phyloP scores from a whole-genome alignment of 164 flowering plant genomes.

The Hamamelis virginiana region DNA sequence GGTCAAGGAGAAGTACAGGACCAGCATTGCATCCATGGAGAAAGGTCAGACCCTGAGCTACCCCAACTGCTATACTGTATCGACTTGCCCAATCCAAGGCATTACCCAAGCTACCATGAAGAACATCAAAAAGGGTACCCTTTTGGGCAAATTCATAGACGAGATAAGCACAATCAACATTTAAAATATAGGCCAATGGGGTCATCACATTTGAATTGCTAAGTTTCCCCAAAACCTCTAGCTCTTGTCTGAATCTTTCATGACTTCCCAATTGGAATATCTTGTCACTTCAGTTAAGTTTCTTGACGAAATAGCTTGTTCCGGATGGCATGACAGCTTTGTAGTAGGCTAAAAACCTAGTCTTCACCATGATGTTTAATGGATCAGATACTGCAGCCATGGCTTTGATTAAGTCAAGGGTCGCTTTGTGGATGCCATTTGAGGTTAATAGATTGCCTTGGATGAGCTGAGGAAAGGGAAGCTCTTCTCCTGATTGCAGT shows the following conservation, averaged over 20 bases:
- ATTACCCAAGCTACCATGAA: conserved; percentile 39
- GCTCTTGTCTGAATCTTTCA: conserved; percentile 53
- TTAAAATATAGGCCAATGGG: conserved; percentile 69
- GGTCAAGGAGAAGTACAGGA: conserved; percentile 62
- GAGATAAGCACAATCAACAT: conserved; percentile 57
- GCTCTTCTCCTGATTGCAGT: conserved; percentile 24
- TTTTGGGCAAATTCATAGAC: conserved; percentile 57
- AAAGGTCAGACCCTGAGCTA: conserved; percentile 74
- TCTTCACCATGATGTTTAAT: conserved; percentile 46
- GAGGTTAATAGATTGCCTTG: conserved; percentile 43
- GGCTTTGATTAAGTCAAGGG: conserved; percentile 54
- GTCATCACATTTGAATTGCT: conserved; percentile 65
- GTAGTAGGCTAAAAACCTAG: conserved; percentile 66
- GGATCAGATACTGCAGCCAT: conserved; percentile 50
- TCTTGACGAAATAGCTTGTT: conserved; percentile 62
- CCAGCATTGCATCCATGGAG: conserved; percentile 61
- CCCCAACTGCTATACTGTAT: conserved; percentile 68
- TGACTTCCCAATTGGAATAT: conserved; percentile 58
- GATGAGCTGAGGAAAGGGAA: conserved; percentile 39
- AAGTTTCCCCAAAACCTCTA: conserved; percentile 56
- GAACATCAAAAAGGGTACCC: conserved; percentile 63
- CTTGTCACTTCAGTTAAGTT: conserved; percentile 71
- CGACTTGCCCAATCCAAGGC: conserved; percentile 68
- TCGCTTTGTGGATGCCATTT: conserved; percentile 47
- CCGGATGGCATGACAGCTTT: conserved; percentile 72